Evolutionary conservation across 768 basidiomycete species (phyloP).

Genomic region (Neoboletus magnificus): DNA sequence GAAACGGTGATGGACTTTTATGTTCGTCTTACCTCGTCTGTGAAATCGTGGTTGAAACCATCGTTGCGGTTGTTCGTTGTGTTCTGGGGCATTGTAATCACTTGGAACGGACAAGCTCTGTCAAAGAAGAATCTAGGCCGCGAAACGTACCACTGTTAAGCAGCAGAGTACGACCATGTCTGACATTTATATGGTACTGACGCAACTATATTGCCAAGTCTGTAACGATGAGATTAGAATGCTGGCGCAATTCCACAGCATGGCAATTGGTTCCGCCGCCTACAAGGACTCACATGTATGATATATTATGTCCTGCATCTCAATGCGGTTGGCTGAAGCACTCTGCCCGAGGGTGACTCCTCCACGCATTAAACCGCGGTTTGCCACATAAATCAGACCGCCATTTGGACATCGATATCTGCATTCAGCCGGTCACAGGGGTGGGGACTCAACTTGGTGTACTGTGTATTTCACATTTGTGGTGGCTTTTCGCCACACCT

Average conservation of each 20-base stretch:
- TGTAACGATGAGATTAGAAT: neutral
- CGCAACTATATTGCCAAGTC: neutral
- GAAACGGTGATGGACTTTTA: neutral
- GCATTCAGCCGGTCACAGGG: neutral
- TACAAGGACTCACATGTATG: constrained; percentile 13
- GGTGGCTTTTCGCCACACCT: neutral
- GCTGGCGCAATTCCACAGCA: constrained; percentile 19
- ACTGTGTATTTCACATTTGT: neutral
- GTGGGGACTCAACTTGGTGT: neutral
- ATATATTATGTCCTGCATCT: constrained; percentile 5
- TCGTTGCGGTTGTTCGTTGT: constrained; percentile 10
- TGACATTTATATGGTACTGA: constrained; percentile 21
- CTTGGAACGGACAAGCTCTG: neutral
- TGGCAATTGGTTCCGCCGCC: constrained; percentile 16
- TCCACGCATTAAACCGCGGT: neutral
- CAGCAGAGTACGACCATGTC: neutral
- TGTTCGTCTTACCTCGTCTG: constrained; percentile 24
- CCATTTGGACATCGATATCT: neutral
- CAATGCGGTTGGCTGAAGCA: constrained; percentile 4
- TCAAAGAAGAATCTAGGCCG: neutral
- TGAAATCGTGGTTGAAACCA: constrained; percentile 30
- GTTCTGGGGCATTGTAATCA: constrained; percentile 19
- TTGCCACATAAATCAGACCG: constrained; percentile 12
- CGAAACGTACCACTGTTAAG: neutral
- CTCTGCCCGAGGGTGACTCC: neutral